These are phyloP conservation scores for Calonectria honghensis DNA, from an alignment of 2,329 filamentous ascomycete species.

Conservation along the genomic window DNA sequence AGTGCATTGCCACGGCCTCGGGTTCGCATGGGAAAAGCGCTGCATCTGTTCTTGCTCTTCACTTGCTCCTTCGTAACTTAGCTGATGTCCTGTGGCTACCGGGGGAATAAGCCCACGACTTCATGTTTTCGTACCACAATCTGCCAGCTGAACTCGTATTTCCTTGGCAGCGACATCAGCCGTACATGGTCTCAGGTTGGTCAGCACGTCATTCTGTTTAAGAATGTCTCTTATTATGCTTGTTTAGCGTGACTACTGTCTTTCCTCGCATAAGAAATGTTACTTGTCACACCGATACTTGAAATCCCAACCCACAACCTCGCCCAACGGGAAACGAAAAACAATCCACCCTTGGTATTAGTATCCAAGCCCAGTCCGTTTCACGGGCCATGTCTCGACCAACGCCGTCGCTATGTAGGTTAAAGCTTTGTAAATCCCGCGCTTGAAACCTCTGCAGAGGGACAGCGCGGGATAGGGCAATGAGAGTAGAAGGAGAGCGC, in stretches of 20 bases:
- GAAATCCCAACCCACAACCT: slow-evolving; percentile 6
- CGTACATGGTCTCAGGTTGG: not conserved
- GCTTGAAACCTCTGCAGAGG: not conserved
- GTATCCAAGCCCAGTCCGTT: slow-evolving; percentile 20
- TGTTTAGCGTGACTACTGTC: not conserved
- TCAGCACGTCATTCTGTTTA: not conserved
- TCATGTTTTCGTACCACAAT: not conserved
- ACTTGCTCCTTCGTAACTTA: slow-evolving; percentile 4
- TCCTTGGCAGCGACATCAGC: not conserved
- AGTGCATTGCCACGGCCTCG: not conserved
- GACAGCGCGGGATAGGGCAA: not conserved
- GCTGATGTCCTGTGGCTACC: not conserved
- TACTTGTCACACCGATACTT: slow-evolving; percentile 15
- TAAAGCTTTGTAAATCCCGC: slow-evolving; percentile 23
- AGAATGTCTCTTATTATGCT: slow-evolving; percentile 22
- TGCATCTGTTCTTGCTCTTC: not conserved
- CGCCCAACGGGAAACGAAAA: slow-evolving; percentile 17
- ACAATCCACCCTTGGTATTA: slow-evolving; percentile 17
- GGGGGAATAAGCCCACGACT: not conserved
- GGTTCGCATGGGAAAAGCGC: not conserved
- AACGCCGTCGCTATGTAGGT: slow-evolving; percentile 54
- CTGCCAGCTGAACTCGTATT: not conserved
- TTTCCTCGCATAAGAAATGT: not conserved
- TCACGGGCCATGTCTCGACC: slow-evolving; percentile 17
- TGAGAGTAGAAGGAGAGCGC: slow-evolving; percentile 2